Evolutionary conservation across 495 filamentous ascomycete genomes (phyloP), one percentile per base, ranked within the genome.

Genomic region (Mycothermus thermophilus): DNA sequence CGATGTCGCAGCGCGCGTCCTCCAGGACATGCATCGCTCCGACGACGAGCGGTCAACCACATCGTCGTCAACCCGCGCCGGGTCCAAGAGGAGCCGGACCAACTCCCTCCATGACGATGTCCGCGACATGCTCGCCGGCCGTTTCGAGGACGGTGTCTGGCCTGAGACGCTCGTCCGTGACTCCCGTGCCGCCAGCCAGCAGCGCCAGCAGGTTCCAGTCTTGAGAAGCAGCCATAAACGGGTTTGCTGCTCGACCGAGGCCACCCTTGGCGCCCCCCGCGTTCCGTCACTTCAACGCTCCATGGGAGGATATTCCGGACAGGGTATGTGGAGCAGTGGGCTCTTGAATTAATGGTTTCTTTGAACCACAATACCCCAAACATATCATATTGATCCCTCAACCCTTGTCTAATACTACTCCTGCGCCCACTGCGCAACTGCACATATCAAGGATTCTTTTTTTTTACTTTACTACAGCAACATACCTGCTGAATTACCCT

Each of bases 71-170:
- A n/a, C n/a, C n/a, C n/a, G n/a, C n/a, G 47, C 42, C 12, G 57
- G 66, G 17, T 42, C 56, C 24, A 92, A 92, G 56, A 78, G 83
- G 32, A 74, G 72, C 44, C 70, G 82, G 24, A 69, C 80, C 4
- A 57, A 67, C 15, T 83, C 79, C 12, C 62, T 87, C 11, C 83
- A 90, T 53, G 73, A 76, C 31, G 75, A 83, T 40, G 80, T 90
- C 27, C 80, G 81, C 37, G 67, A 77, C 31, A 57, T 75, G 47
- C 58, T 78, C 12, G 39, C 41, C 15, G 40, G 39, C 14, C 52
- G 51, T 3, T 59, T 52, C 20, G 30, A 38, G 8, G 29, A 32
- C 16, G 19, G 13, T 26, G 34, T 38, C 12, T 67, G 63, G 55
- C 50, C 61, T 6, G 60, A 64, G 21, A 43, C 50, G 10, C 43